Conservation (phyloP, 2,329 filamentous ascomycete species). For the Sarocladium kiliense region DNA sequence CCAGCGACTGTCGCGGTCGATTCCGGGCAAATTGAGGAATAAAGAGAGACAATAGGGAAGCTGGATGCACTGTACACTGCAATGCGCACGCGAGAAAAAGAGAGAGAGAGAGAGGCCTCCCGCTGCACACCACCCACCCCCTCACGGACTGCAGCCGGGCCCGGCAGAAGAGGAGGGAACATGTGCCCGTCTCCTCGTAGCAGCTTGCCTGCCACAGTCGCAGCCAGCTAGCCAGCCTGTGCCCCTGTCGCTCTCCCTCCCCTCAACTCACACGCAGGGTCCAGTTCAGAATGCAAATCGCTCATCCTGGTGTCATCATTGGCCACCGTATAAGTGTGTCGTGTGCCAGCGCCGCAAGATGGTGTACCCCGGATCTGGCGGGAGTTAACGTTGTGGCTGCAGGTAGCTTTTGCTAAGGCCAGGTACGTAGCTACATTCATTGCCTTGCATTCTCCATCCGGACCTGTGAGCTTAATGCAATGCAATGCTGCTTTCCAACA, state of each 20-base stretch:
- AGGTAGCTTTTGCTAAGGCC: slow-evolving; percentile 2
- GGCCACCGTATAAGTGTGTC: slow-evolving; percentile 6
- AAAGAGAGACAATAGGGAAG: neutral
- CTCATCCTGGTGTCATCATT: neutral
- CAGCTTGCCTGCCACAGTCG: neutral
- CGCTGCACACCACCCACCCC: neutral
- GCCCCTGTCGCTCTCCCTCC: neutral
- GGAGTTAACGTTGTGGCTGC: slow-evolving; percentile 1
- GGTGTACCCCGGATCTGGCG: slow-evolving; percentile 6
- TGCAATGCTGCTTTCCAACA: too few relatives aligned
- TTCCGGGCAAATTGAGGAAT: too few relatives aligned
- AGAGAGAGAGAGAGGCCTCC: neutral
- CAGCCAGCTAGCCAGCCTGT: too few relatives aligned
- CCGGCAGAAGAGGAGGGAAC: too few relatives aligned
- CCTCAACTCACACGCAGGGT: neutral
- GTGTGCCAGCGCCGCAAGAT: neutral
- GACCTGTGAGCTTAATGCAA: too few relatives aligned
- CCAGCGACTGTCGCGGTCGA: too few relatives aligned
- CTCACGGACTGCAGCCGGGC: too few relatives aligned
- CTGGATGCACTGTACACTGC: neutral
- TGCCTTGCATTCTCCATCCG: too few relatives aligned
- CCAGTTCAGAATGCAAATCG: neutral
- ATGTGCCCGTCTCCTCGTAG: too few relatives aligned
- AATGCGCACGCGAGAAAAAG: too few relatives aligned
- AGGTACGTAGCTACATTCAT: neutral